Evolutionary conservation across 2,329 filamentous ascomycete species (phyloP).

Genomic region (Hypoxylon sp.): DNA sequence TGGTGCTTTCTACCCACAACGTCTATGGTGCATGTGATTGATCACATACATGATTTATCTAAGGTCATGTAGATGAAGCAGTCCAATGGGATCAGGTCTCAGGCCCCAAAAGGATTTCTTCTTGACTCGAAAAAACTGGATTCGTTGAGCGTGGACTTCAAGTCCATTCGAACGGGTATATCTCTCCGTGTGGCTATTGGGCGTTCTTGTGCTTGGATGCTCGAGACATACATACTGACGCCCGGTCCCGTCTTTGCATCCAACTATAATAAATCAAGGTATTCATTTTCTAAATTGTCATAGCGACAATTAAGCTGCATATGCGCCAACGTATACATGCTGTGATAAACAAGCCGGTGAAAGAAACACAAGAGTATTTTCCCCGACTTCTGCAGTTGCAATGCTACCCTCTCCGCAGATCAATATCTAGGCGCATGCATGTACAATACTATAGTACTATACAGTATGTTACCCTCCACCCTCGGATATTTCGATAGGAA

Average conservation of each 20-base stretch:
- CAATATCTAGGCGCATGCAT: constrained; percentile 23
- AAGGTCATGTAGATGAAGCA: constrained; percentile 26
- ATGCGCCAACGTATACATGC: constrained; percentile 24
- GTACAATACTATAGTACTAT: no score
- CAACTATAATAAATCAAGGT: constrained; percentile 21
- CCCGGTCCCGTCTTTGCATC: constrained; percentile 23
- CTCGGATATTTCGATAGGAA: constrained; percentile 22
- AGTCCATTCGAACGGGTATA: constrained; percentile 3
- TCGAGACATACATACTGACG: constrained; percentile 10
- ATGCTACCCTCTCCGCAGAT: constrained; percentile 44
- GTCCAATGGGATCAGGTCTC: constrained; percentile 18
- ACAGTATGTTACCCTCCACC: constrained; percentile 7
- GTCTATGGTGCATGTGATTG: constrained; percentile 19
- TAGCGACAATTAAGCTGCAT: constrained; percentile 44
- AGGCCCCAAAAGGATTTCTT: constrained; percentile 17
- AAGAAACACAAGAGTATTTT: constrained; percentile 21
- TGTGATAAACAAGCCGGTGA: constrained; percentile 27
- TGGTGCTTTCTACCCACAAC: constrained; percentile 16
- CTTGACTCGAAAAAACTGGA: constrained; percentile 18
- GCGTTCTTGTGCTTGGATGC: constrained; percentile 22
- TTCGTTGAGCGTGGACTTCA: constrained; percentile 11
- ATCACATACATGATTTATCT: constrained; percentile 24
- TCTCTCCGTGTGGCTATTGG: constrained; percentile 6
- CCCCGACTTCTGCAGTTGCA: constrained; percentile 29
- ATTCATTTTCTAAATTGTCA: constrained; percentile 31